Percentiles rank a stretch among this genome's conserved stretches.
Conservation (phyloP, 495 filamentous ascomycete genomes). For the Aspergillus baeticus region DNA sequence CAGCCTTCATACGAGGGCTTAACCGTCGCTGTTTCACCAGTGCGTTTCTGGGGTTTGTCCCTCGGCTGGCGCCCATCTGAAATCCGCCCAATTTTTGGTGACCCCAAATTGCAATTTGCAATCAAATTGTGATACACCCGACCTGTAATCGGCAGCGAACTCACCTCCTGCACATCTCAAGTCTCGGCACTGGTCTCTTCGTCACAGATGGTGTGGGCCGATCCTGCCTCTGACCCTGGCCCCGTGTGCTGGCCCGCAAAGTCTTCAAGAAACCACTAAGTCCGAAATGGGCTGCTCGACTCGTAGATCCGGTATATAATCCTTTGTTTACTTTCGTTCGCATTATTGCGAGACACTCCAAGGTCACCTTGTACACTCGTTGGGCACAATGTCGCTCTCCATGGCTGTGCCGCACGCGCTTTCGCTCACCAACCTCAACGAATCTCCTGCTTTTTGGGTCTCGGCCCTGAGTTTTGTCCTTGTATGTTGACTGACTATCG, state of each 20-base stretch:
- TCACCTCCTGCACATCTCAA: not conserved
- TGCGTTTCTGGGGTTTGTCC: no score
- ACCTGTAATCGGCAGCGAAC: no score
- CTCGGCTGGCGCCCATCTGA: not conserved
- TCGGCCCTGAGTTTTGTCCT: slow-evolving; percentile 15
- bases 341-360: no score
- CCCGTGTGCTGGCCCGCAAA: no score
- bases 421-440: slow-evolving; percentile 1
- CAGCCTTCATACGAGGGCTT: no score
- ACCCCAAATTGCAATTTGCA: not conserved
- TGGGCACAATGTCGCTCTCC: slow-evolving; percentile 11
- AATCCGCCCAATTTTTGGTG: not conserved
- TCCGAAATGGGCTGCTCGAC: not conserved
- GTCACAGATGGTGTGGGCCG: not conserved
- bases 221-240: not conserved
- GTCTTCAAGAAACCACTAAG: no score
- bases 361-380: not conserved
- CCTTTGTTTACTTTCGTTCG: not conserved
- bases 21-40: not conserved
- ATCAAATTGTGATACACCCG: no score
- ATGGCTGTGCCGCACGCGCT: slow-evolving; percentile 19
- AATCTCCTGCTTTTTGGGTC: slow-evolving; percentile 8
- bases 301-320: not conserved
- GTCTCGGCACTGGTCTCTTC: not conserved
- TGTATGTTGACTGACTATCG: slow-evolving; percentile 5